Evolutionary conservation across 2,329 filamentous ascomycete genomes (phyloP).

Genomic region (Emydomyces testavorans): DNA sequence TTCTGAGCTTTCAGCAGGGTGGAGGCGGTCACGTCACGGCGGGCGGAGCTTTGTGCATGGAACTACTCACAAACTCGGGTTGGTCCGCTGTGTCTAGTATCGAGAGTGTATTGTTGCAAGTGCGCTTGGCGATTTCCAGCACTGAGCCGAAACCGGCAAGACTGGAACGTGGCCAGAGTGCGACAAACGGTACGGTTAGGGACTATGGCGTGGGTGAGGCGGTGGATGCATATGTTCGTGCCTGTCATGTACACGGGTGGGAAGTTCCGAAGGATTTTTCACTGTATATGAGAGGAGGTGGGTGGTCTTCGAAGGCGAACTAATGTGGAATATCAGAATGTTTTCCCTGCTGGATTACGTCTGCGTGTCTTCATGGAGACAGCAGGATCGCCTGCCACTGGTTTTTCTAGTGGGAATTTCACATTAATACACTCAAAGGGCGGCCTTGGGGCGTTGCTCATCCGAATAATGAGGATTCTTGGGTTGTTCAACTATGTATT

Average conservation of each 20-base stretch:
- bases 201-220: conserved; percentile 63
- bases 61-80: conserved; percentile 69
- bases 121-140: conserved; percentile 62
- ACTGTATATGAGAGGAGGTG: conserved; percentile 17
- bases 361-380: too few relatives aligned
- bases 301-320: neutral
- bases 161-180: conserved; percentile 35
- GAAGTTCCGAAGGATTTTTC: conserved; percentile 52
- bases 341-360: neutral
- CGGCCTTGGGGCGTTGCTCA: too few relatives aligned
- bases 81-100: conserved; percentile 65
- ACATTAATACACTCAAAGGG: too few relatives aligned
- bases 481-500: too few relatives aligned
- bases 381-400: too few relatives aligned
- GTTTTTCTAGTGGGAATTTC: too few relatives aligned
- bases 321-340: neutral
- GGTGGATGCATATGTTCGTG: conserved; percentile 58
- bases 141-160: conserved; percentile 60
- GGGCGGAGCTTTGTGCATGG: conserved; percentile 76
- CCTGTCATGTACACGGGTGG: conserved; percentile 62
- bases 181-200: neutral
- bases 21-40: conserved; percentile 78
- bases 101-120: conserved; percentile 68
- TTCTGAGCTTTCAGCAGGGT: conserved; percentile 57
- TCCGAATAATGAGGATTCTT: too few relatives aligned